Percentiles rank a stretch among this genome's conserved stretches.
Conservation (phyloP, 2,329 filamentous ascomycete species). For the Alternaria arborescens region DNA sequence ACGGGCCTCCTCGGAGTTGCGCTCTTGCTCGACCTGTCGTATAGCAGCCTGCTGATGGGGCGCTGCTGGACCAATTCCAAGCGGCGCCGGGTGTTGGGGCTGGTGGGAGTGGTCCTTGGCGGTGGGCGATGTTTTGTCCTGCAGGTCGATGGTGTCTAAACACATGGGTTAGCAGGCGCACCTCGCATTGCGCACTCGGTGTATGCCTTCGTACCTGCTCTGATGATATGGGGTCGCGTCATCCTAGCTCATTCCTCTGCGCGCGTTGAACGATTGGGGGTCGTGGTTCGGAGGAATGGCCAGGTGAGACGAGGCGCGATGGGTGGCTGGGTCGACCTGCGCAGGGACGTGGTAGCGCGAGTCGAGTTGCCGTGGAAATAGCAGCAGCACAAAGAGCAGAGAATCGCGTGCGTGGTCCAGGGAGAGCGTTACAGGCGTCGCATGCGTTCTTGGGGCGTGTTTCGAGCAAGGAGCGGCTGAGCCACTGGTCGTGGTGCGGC, state of each 20-base stretch:
- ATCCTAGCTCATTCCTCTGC: slow-evolving; percentile 54
- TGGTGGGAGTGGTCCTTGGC: slow-evolving; percentile 79
- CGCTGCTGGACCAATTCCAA: slow-evolving; percentile 66
- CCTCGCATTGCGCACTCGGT: background rate
- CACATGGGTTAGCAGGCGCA: slow-evolving; percentile 35
- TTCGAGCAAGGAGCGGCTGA: slow-evolving; percentile 25
- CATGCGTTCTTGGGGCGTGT: slow-evolving; percentile 22
- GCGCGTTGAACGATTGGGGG: slow-evolving; percentile 19
- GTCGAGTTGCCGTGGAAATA: slow-evolving; percentile 6
- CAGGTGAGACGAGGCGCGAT: slow-evolving; percentile 41
- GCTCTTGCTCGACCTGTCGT: slow-evolving; percentile 79
- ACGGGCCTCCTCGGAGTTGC: slow-evolving; percentile 73
- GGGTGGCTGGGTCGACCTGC: slow-evolving; percentile 35
- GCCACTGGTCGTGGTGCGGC: slow-evolving; percentile 26
- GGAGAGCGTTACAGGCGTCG: slow-evolving; percentile 19
- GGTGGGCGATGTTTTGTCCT: slow-evolving; percentile 82
- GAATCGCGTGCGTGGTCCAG: slow-evolving; percentile 26
- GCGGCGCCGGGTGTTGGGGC: slow-evolving; percentile 59
- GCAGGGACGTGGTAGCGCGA: slow-evolving; percentile 19
- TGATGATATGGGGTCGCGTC: slow-evolving; percentile 65
- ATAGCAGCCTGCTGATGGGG: slow-evolving; percentile 88
- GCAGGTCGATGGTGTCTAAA: slow-evolving; percentile 92
- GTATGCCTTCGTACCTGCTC: slow-evolving; percentile 57
- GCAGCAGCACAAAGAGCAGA: slow-evolving; percentile 4
- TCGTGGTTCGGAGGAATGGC: slow-evolving; percentile 20